Evolutionary conservation across 2,329 filamentous ascomycete species (phyloP).

Genomic region (Blastomyces emzantsi): DNA sequence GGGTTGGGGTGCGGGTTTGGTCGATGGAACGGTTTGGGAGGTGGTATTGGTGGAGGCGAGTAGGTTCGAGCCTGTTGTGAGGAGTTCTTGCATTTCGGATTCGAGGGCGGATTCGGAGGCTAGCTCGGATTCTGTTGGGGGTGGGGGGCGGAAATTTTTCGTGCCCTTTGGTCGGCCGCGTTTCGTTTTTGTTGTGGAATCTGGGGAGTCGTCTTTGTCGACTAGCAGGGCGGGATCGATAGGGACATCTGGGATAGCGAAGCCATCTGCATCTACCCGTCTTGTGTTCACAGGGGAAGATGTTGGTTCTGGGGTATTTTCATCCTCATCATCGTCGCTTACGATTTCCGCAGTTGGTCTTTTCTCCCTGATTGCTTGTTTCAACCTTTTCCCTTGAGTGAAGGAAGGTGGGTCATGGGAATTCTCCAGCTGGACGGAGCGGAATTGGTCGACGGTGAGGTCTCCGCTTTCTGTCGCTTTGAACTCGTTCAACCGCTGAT

Average conservation of each 20-base stretch:
- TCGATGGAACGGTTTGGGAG: constrained; percentile 36
- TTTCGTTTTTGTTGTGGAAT: constrained; percentile 16
- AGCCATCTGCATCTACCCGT: constrained; percentile 57
- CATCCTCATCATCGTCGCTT: constrained; percentile 38
- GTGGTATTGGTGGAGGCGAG: constrained; percentile 22
- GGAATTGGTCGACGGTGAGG: constrained; percentile 80
- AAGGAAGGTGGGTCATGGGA: constrained; percentile 76
- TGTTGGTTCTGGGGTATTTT: constrained; percentile 35
- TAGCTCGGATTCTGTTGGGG: constrained; percentile 51
- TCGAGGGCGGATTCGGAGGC: constrained; percentile 55
- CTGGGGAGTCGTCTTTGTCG: constrained; percentile 4
- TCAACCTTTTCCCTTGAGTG: constrained; percentile 48
- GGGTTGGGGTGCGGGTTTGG: constrained; percentile 41
- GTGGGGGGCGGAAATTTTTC: constrained; percentile 31
- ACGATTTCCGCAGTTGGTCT: constrained; percentile 34
- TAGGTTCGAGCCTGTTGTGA: constrained; percentile 38
- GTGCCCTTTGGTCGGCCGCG: constrained; percentile 26
- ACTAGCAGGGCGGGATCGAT: constrained; percentile 37
- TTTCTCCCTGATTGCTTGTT: constrained; percentile 43
- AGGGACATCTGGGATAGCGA: constrained; percentile 50
- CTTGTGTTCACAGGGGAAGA: constrained; percentile 22
- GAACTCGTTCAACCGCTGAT: constrained; percentile 86
- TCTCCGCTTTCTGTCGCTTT: constrained; percentile 74
- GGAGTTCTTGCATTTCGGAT: constrained; percentile 59
- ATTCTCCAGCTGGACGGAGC: constrained; percentile 48